These are phyloP conservation scores for Penicillium paxilli DNA, from an alignment of 495 filamentous ascomycete species.

Conservation along the genomic window DNA sequence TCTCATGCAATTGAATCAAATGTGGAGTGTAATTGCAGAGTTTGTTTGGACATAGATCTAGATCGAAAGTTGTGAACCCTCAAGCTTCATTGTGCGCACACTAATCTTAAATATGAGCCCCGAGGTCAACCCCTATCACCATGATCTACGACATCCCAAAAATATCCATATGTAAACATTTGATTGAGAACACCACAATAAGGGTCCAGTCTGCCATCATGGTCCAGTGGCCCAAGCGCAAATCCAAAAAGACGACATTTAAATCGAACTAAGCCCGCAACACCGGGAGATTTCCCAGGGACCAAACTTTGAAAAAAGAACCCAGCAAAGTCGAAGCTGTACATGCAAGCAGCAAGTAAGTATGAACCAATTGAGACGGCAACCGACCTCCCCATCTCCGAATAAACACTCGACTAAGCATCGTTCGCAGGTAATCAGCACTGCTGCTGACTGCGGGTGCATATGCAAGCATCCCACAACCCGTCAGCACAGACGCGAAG, in stretches of 20 bases:
- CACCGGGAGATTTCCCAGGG: constrained; percentile 4
- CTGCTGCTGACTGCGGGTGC: neutral
- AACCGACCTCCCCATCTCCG: neutral
- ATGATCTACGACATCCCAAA: no score
- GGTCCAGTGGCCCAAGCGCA: neutral
- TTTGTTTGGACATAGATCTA: neutral
- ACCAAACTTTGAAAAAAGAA: neutral
- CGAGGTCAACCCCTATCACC: neutral
- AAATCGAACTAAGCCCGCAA: constrained; percentile 14
- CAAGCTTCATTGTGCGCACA: neutral
- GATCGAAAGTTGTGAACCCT: neutral
- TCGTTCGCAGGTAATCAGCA: neutral
- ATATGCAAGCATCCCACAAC: neutral
- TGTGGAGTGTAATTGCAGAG: neutral
- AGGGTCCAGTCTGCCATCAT: neutral
- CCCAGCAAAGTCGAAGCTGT: no score
- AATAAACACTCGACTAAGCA: neutral
- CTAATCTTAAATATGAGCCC: neutral
- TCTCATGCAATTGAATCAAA: no score
- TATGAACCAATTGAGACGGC: neutral
- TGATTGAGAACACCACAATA: no score
- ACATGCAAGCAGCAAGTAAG: neutral
- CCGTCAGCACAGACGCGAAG: neutral
- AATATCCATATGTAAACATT: no score
- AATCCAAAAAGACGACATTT: constrained; percentile 4